Percentiles rank a stretch among this genome's conserved stretches.
These are phyloP conservation scores for Teratosphaeria gauchensis DNA, from an alignment of 2,329 filamentous ascomycete species.

Conservation along the genomic window DNA sequence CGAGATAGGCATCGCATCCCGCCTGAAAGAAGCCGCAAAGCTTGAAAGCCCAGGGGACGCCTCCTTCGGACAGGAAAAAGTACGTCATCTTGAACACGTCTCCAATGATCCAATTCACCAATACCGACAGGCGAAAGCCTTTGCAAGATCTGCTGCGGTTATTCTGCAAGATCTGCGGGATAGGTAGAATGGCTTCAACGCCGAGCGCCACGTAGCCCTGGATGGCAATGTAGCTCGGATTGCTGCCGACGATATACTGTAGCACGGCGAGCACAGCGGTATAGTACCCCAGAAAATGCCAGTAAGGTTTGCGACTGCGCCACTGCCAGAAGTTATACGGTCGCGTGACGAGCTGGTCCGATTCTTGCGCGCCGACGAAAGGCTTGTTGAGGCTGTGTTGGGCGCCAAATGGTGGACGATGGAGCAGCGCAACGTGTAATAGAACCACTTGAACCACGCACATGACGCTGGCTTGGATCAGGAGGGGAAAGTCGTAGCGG, in stretches of 20 bases:
- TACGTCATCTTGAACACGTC: constrained; percentile 72
- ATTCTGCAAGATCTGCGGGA: constrained; percentile 70
- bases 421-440: constrained; percentile 51
- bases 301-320: constrained; percentile 66
- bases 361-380: constrained; percentile 47
- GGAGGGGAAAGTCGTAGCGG: constrained; percentile 48
- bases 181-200: constrained; percentile 70
- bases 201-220: constrained; percentile 68
- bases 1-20: constrained; percentile 63
- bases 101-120: constrained; percentile 68
- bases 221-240: constrained; percentile 51
- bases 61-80: constrained; percentile 64
- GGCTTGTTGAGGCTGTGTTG: constrained; percentile 39
- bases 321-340: constrained; percentile 80
- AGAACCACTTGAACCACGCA: constrained; percentile 48
- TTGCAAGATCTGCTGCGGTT: constrained; percentile 58
- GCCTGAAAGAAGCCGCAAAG: constrained; percentile 75
- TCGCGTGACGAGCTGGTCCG: constrained; percentile 38
- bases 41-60: constrained; percentile 69
- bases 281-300: constrained; percentile 65
- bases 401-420: constrained; percentile 37
- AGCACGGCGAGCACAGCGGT: constrained; percentile 50
- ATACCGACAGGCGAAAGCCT: constrained; percentile 66
- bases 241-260: constrained; percentile 57
- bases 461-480: constrained; percentile 53